Evolutionary conservation across 1,139 yeast genomes (phyloP), one percentile per base, ranked within the genome.

Genomic region (Yamadazyma membranifaciens): DNA sequence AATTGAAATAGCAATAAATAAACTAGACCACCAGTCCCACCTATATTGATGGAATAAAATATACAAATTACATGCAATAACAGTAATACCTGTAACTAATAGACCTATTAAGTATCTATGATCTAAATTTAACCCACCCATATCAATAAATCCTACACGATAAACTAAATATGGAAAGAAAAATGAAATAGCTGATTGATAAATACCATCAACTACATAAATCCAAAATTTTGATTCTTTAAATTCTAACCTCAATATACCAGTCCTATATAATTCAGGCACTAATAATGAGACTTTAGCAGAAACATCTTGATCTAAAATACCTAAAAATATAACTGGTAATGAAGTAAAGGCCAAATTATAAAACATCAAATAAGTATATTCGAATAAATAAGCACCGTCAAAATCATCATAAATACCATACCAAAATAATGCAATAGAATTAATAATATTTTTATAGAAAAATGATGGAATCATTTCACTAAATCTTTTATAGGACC

Each of bases 381-480:
- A 91, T 65, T 92, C 98, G 59, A 85, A 89, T 57, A 92, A 68
- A 59, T 92, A 92, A 2, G 97, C 73, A 12, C 97, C 96, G 64
- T 92, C 98, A 59, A 87, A 92, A 59, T 86, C 76, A 58, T 80
- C 78, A 65, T 75, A 87, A 40, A 88, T 75, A 54, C 96, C 96
- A 62, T 83, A 92, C 98, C 98, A 92, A 60, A 89, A 92, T 50
- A 89, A 70, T 0, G 97, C 83, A 54, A 91, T 60, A 0, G 96
- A 83, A 69, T 89, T 92, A 52, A 87, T 83, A 42, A 87, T 89
- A 60, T 92, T 92, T 65, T 92, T 92, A 69, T 83, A 92, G 58
- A 92, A 92, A 67, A 92, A 88, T 56, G 83, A 78, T 25, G 98
- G 97, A 57, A 89, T 84, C 96, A 91, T 89, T 62, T 91, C 98